A percentile compares a stretch with the other conserved stretches of the same genome.
Evolutionary conservation across 208 protist species (phyloP).

Genomic region (Jaenimonas drosophilae): DNA sequence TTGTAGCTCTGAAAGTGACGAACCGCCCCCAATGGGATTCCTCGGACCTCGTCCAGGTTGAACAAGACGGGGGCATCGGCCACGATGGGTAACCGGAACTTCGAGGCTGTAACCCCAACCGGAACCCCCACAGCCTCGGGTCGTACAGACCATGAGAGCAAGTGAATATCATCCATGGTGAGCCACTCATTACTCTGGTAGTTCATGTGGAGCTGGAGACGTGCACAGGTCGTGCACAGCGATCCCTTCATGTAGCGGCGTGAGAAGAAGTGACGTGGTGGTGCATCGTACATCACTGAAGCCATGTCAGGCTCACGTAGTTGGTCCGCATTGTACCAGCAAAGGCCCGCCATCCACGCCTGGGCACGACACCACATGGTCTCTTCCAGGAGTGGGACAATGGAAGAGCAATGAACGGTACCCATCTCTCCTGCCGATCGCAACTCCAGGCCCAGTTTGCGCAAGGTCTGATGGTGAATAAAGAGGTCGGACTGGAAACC

Average conservation of each 20-base stretch:
- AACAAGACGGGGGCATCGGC: slow-evolving; percentile 15
- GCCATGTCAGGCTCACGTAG: slow-evolving; percentile 36
- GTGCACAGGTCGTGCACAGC: slow-evolving; percentile 25
- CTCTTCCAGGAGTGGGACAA: not conserved
- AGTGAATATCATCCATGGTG: not conserved
- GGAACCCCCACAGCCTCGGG: not conserved
- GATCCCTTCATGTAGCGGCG: slow-evolving; percentile 10
- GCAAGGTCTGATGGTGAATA: slow-evolving; percentile 12
- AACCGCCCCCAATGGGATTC: not conserved
- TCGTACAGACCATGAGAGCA: not conserved
- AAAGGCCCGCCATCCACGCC: slow-evolving; percentile 16
- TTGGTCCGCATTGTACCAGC: slow-evolving; percentile 72
- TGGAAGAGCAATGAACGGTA: not conserved
- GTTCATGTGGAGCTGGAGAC: slow-evolving; percentile 21
- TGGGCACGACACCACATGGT: too few relatives aligned
- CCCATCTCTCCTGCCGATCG: slow-evolving; percentile 17
- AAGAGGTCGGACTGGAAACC: slow-evolving; percentile 26
- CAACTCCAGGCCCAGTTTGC: slow-evolving; percentile 10
- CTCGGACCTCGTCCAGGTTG: slow-evolving; percentile 28
- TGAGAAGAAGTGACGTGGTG: slow-evolving; percentile 31
- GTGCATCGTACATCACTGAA: slow-evolving; percentile 24
- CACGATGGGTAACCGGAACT: slow-evolving; percentile 4
- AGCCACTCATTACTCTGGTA: slow-evolving; percentile 6
- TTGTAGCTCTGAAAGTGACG: slow-evolving; percentile 24
- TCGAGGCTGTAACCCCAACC: slow-evolving; percentile 3